Evolutionary conservation across 257 asterid species (phyloP).

Genomic region (Osmanthus fragrans): DNA sequence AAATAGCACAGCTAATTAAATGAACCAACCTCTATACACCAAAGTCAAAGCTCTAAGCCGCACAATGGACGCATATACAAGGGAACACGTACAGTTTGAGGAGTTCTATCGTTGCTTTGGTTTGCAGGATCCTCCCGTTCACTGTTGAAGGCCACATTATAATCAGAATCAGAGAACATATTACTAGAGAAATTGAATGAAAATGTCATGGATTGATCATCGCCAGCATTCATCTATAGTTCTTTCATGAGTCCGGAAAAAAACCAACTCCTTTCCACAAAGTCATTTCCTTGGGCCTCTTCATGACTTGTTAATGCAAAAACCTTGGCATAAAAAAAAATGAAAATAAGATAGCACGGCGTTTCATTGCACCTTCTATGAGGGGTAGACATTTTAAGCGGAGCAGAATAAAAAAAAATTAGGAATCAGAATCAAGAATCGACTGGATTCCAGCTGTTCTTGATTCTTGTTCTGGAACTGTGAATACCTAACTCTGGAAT

Average conservation of each 20-base stretch:
- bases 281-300: neutral
- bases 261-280: neutral
- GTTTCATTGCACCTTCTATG: neutral
- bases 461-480: too few species aligned
- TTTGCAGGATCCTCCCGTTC: neutral
- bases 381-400: too few species aligned
- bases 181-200: neutral
- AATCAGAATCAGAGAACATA: slow-evolving; percentile 1
- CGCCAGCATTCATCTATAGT: slow-evolving; percentile 13
- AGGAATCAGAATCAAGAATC: too few species aligned
- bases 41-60: neutral
- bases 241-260: neutral
- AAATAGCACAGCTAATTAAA: neutral
- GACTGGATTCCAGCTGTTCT: too few species aligned
- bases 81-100: slow-evolving; percentile 10
- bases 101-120: slow-evolving; percentile 8
- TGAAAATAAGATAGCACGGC: neutral
- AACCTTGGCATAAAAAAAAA: slow-evolving; percentile 4
- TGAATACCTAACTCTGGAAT: too few species aligned
- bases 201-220: neutral
- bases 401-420: too few species aligned
- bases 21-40: neutral
- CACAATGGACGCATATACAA: slow-evolving; percentile 4
- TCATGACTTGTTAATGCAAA: neutral
- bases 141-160: slow-evolving; percentile 16